Evolutionary conservation across 345 rosid genomes (phyloP).

Genomic region (Boechera divaricarpa): DNA sequence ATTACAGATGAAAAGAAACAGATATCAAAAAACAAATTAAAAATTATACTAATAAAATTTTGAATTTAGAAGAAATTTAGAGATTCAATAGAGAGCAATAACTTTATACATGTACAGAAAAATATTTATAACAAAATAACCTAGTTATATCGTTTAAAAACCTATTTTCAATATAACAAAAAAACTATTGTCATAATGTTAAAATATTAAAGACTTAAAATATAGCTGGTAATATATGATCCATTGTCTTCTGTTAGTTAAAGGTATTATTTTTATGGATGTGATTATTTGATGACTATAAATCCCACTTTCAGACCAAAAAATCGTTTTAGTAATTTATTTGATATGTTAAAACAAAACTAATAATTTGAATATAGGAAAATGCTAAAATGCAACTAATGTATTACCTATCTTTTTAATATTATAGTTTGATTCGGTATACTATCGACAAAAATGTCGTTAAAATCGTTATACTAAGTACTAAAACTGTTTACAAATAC

Average conservation of each 20-base stretch:
- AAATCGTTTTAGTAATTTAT: neutral
- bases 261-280: neutral
- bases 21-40: neutral
- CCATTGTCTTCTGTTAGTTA: neutral
- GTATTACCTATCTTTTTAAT: neutral
- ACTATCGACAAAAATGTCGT: neutral
- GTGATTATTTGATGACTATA: neutral
- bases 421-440: neutral
- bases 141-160: neutral
- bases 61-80: neutral
- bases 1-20: neutral
- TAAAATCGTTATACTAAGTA: neutral
- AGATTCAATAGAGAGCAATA: neutral
- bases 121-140: neutral
- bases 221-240: neutral
- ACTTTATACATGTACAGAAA: neutral
- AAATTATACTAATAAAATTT: neutral
- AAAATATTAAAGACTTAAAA: neutral
- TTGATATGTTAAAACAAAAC: neutral
- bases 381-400: neutral
- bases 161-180: neutral
- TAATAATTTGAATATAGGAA: neutral
- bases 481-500: neutral
- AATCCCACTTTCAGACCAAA: neutral
- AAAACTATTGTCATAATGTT: neutral